These are phyloP conservation scores for Ophiostoma ulmi DNA, from an alignment of 2,329 filamentous ascomycete species.

Conservation along the genomic window DNA sequence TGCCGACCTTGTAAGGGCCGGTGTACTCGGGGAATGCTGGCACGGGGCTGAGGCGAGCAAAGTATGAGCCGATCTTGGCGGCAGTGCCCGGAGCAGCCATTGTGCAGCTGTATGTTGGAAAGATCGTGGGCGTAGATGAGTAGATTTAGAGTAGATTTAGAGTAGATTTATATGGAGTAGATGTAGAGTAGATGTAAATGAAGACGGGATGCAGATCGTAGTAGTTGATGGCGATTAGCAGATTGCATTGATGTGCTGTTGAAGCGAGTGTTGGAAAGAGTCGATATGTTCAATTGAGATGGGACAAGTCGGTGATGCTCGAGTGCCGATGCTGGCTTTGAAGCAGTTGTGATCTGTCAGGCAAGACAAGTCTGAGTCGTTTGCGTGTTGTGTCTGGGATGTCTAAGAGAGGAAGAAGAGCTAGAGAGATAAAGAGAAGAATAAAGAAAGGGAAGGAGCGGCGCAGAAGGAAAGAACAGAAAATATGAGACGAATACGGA, in stretches of 20 bases:
- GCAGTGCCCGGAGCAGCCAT: constrained; percentile 18
- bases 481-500: constrained; percentile 1
- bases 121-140: neutral
- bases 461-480: neutral
- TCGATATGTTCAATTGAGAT: neutral
- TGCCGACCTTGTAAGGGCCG: constrained; percentile 73
- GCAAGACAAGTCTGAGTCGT: neutral
- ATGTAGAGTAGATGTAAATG: neutral
- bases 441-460: neutral
- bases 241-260: constrained; percentile 1
- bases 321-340: neutral
- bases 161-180: neutral
- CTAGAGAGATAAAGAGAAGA: neutral
- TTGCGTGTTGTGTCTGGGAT: neutral
- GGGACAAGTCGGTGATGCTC: neutral
- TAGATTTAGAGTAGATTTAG: neutral
- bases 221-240: neutral
- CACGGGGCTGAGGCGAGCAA: constrained; percentile 60
- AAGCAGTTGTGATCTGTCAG: neutral
- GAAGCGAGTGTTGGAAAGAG: neutral
- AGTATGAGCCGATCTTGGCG: constrained; percentile 42
- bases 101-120: neutral
- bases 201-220: neutral
- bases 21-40: constrained; percentile 70
- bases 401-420: neutral